Evolutionary conservation across 208 protist species (phyloP).

Genomic region (Leishmania guyanensis): DNA sequence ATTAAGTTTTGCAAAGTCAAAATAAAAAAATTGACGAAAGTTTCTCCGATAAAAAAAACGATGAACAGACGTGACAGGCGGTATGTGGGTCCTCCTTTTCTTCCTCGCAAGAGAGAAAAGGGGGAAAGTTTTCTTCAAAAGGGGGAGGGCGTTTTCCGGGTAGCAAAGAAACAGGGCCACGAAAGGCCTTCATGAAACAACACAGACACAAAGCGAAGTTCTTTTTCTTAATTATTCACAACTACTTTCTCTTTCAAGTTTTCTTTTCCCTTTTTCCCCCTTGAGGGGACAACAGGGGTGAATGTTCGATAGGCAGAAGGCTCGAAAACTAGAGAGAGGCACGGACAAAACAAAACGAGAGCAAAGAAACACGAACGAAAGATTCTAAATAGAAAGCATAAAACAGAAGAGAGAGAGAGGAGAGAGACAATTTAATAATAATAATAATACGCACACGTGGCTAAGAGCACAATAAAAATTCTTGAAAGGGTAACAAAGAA

Average conservation of each 20-base stretch:
- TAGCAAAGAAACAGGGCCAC: not conserved
- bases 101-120: not conserved
- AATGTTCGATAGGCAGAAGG: not conserved
- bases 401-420: not conserved
- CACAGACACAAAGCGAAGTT: not conserved
- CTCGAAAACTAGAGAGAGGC: not conserved
- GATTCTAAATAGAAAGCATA: not conserved
- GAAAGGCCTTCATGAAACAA: not conserved
- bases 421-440: not conserved
- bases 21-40: not conserved
- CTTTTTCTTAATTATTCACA: not conserved
- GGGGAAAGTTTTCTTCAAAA: not conserved
- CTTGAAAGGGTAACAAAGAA: conserved; percentile 1
- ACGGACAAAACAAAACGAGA: not conserved
- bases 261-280: not conserved
- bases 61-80: not conserved
- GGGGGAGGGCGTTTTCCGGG: not conserved
- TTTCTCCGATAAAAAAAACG: not conserved
- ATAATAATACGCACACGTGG: not conserved
- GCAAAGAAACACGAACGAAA: not conserved
- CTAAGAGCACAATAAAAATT: not conserved
- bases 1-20: too few relatives aligned
- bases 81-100: not conserved
- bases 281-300: not conserved
- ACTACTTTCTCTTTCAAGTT: too few relatives aligned